phyloP scores from a whole-genome alignment of 2,329 filamentous ascomycete genomes.

The Paecilomyces niveus region DNA sequence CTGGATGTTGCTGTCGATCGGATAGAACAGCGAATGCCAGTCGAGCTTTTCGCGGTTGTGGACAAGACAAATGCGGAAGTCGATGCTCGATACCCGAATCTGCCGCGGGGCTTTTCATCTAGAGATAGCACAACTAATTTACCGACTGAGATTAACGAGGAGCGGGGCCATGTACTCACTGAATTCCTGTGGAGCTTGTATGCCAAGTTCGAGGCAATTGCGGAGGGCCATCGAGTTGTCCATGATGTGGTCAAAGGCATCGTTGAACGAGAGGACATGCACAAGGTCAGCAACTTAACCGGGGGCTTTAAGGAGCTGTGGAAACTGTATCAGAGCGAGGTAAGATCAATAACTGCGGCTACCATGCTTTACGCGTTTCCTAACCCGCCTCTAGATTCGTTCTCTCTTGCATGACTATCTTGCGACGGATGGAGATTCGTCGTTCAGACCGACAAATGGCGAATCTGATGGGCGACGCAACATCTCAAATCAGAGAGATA shows the following conservation, averaged over 20 bases:
- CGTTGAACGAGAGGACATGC: conserved; percentile 67
- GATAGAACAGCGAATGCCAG: conserved; percentile 85
- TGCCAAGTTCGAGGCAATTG: conserved; percentile 94
- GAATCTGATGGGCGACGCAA: conserved; percentile 45
- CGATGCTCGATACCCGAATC: conserved; percentile 84
- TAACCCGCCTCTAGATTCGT: conserved; percentile 51
- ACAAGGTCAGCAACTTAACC: conserved; percentile 56
- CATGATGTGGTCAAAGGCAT: conserved; percentile 88
- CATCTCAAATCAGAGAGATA: conserved; percentile 41
- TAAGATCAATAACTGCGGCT: conserved; percentile 12
- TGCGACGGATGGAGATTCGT: conserved; percentile 76
- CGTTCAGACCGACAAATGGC: conserved; percentile 47
- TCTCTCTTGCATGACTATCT: conserved; percentile 93
- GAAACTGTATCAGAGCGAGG: conserved; percentile 95
- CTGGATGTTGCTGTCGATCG: conserved; percentile 81
- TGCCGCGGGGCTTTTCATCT: conserved; percentile 47
- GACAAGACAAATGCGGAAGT: conserved; percentile 94
- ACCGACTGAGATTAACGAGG: conserved; percentile 63
- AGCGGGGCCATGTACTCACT: conserved; percentile 77
- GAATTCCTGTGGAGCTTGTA: conserved; percentile 89
- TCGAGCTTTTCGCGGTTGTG: conserved; percentile 88
- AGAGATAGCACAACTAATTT: conserved; percentile 49
- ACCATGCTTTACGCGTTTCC: not conserved
- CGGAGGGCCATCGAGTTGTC: conserved; percentile 87
- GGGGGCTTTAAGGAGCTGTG: conserved; percentile 93